A percentile compares a stretch with the other conserved stretches of the same genome.
Conservation (phyloP, 768 basidiomycete genomes). For the Phanerochaete sordida region DNA sequence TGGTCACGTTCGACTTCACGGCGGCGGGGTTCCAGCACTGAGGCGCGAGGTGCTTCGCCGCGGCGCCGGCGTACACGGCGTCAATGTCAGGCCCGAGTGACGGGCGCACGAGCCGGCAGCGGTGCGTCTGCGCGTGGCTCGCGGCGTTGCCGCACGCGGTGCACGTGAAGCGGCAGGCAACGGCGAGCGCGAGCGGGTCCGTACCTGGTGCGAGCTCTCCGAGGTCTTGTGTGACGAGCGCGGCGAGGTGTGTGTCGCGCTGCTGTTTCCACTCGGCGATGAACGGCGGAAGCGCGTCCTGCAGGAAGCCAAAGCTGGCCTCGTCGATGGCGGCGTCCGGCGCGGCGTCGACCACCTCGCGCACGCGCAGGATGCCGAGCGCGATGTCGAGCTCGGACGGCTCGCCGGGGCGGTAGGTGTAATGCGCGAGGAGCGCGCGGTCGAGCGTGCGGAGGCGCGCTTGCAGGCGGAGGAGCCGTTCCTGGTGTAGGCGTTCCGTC, state of each 20-base stretch:
- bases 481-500: background rate
- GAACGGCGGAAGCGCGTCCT: background rate
- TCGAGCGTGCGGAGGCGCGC: background rate
- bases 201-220: background rate
- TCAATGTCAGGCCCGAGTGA: too few relatives aligned
- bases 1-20: background rate
- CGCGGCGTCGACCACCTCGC: background rate
- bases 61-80: background rate
- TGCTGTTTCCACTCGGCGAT: background rate
- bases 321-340: background rate
- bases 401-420: background rate
- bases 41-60: background rate
- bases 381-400: background rate
- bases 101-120: background rate
- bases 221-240: background rate
- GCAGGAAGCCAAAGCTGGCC: background rate
- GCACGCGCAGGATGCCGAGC: background rate
- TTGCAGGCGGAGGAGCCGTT: background rate
- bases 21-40: background rate
- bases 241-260: background rate
- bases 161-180: background rate
- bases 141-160: background rate
- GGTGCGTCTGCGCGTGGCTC: background rate
- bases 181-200: background rate
- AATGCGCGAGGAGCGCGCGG: background rate